phyloP scores from a whole-genome alignment of 2,329 filamentous ascomycete genomes.

The Microthyrium microscopicum region DNA sequence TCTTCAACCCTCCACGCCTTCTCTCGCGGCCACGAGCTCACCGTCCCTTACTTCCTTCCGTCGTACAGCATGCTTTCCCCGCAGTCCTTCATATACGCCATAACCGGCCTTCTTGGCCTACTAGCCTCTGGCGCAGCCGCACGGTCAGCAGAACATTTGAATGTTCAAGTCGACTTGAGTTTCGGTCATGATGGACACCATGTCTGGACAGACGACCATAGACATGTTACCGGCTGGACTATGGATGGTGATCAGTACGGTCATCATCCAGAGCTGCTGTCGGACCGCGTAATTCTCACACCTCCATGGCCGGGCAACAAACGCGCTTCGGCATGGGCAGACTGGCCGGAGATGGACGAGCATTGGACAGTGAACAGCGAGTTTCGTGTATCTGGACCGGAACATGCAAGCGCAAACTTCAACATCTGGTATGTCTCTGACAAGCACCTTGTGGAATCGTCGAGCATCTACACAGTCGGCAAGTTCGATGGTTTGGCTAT shows the following conservation, averaged over 20 bases:
- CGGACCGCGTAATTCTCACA: slow-evolving; percentile 83
- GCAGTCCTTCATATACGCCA: no score
- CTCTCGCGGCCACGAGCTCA: no score
- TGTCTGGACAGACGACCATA: slow-evolving; percentile 49
- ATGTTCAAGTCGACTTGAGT: no score
- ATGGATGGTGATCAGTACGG: slow-evolving; percentile 37
- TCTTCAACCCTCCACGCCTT: no score
- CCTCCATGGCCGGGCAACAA: slow-evolving; percentile 75
- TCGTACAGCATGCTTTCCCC: no score
- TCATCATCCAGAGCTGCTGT: slow-evolving; percentile 51
- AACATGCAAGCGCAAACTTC: slow-evolving; percentile 73
- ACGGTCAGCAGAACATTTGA: no score
- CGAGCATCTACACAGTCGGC: slow-evolving; percentile 69
- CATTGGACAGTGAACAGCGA: slow-evolving; percentile 73
- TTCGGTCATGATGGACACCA: slow-evolving; percentile 54
- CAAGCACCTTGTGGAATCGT: slow-evolving; percentile 41
- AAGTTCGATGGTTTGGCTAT: slow-evolving; percentile 83
- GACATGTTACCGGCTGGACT: slow-evolving; percentile 38
- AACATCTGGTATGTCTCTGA: slow-evolving; percentile 75
- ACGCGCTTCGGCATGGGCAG: slow-evolving; percentile 68
- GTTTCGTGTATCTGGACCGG: slow-evolving; percentile 74
- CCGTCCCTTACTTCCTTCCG: no score
- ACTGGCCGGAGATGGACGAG: slow-evolving; percentile 42
- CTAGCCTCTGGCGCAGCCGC: no score
- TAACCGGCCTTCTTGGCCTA: no score